phyloP scores from a whole-genome alignment of 257 asterid species.

The Scutellaria baicalensis region DNA sequence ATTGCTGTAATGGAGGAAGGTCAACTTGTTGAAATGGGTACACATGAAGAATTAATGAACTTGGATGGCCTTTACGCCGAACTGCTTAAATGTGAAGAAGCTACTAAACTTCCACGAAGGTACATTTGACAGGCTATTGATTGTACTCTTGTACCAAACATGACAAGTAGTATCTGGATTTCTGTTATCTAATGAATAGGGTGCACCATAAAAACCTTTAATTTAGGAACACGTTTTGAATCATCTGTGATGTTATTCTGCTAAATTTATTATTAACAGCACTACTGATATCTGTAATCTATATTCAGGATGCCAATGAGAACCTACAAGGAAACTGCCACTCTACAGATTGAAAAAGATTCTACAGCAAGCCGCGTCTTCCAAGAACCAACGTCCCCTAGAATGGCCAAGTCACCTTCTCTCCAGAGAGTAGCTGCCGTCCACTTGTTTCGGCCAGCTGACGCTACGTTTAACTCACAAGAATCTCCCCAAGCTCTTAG shows the following conservation, averaged over 20 bases:
- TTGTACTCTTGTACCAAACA: conserved; percentile 6
- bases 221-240: background rate
- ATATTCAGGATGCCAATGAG: conserved; percentile 85
- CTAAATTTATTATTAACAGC: background rate
- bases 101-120: conserved; percentile 99
- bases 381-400: conserved; percentile 92
- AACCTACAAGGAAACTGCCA: conserved; percentile 65
- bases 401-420: conserved; percentile 91
- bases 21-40: conserved; percentile 99
- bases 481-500: conserved; percentile 73
- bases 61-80: conserved; percentile 97
- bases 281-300: background rate
- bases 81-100: conserved; percentile 95
- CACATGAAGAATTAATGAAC: conserved; percentile 90
- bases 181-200: conserved; percentile 3
- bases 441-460: conserved; percentile 70
- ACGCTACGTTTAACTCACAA: conserved; percentile 58
- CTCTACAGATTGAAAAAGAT: conserved; percentile 88
- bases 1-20: conserved; percentile 99
- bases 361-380: conserved; percentile 61
- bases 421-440: conserved; percentile 73
- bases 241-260: conserved; percentile 2
- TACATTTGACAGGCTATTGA: conserved; percentile 19
- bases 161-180: background rate
- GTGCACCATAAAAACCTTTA: conserved; percentile 1